Percentiles rank a stretch among this genome's conserved stretches.
Evolutionary conservation across 1,284 basidiomycete genomes (phyloP).

Genomic region (Mycena citricolor): DNA sequence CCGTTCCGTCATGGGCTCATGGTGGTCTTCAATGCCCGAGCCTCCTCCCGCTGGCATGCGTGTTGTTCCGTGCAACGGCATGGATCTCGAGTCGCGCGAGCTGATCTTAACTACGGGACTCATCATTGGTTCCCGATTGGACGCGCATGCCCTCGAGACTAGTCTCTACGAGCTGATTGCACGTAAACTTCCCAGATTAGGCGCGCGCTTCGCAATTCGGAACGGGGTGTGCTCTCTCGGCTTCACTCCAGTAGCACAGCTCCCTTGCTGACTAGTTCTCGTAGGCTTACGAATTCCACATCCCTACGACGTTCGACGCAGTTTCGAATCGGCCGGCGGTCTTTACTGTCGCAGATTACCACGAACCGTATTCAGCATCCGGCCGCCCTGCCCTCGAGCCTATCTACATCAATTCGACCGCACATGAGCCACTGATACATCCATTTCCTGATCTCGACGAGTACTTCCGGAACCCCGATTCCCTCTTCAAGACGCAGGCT

Average conservation of each 20-base stretch:
- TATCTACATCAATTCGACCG: neutral
- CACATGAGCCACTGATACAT: slow-evolving; percentile 2
- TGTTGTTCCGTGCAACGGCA: slow-evolving; percentile 10
- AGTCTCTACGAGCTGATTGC: slow-evolving; percentile 6
- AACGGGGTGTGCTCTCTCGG: slow-evolving; percentile 6
- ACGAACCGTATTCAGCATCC: slow-evolving; percentile 5
- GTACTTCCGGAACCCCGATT: slow-evolving; percentile 5
- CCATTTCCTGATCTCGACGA: neutral
- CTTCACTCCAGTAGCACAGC: neutral
- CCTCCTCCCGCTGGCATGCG: slow-evolving; percentile 6
- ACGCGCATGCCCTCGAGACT: slow-evolving; percentile 11
- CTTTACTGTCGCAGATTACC: slow-evolving; percentile 15
- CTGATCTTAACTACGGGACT: slow-evolving; percentile 14
- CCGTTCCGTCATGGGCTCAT: too few relatives aligned
- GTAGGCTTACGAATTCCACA: slow-evolving; percentile 16
- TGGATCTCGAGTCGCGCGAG: slow-evolving; percentile 5
- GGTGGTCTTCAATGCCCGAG: neutral
- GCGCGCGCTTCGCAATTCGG: slow-evolving; percentile 10
- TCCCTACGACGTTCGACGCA: slow-evolving; percentile 8
- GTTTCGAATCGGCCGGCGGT: neutral
- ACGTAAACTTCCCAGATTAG: slow-evolving; percentile 13
- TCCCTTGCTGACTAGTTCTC: neutral
- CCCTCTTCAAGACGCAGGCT: neutral
- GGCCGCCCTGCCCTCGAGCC: slow-evolving; percentile 6
- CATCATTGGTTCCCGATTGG: slow-evolving; percentile 8